Base-by-base conservation (phyloP, 306 rosid species). In the Albizia julibrissin region DNA sequence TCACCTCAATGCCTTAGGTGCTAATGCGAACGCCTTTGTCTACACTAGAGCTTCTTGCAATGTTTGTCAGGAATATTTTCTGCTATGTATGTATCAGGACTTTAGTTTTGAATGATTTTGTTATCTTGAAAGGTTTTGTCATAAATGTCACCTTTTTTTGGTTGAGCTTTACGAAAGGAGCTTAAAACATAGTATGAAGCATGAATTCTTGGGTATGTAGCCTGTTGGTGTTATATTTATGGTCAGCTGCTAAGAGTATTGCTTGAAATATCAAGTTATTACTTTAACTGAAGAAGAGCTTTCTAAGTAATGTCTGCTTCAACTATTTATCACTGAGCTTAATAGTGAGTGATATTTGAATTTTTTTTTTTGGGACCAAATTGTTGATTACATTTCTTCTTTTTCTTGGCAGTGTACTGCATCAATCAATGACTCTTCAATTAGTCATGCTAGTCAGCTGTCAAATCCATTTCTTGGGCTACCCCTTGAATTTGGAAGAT, bases 401-500 rank as follows among this genome's bases (percentile, higher is more conserved):
- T 46, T 52, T 42, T 80, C 83, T 84, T 80, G 80, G 74, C 83
- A 95, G 99, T 87, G 92, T 90, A 88, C 87, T 22, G 94, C 99
- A 74, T 93, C 99, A 4, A 83, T 93, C 22, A 95, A 91, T 58
- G 95, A 87, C 34, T 89, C 94, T 34, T 59, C 95, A 11, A 91
- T 95, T 61, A 88, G 92, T 79, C 99, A 95, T 74, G 91, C 93
- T 18, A 95, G 93, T 78, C 99, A 95, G 85, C 94, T 93, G 9
- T 84, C 92, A 33, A 95, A 95, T 83, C 98, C 99, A 6, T 95
- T 92, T 81, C 98, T 95, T 80, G 99, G 99, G 43, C 84, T 95
- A 11, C 99, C 99, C 1, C 94, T 95, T 3, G 99, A 95, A 82
- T 89, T 81, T 79, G 99, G 99, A 1, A 88, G 89, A 73, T 95